Conservation (phyloP, 1,284 basidiomycete genomes). For the Cutaneotrichosporon mucoides region DNA sequence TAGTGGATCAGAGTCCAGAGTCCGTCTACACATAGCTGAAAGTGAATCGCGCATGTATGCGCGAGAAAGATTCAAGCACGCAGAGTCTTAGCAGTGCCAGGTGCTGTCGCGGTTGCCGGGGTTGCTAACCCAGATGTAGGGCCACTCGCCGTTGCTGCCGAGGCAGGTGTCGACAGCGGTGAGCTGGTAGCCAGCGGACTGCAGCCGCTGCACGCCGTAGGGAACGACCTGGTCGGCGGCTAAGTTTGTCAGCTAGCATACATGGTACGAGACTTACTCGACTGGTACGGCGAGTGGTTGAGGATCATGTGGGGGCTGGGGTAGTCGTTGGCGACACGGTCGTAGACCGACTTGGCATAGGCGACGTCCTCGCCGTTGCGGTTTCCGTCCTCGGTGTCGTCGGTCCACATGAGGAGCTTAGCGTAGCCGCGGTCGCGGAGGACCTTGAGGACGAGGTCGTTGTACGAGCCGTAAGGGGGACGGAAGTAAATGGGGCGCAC, state of each 20-base stretch:
- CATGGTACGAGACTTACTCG: no score
- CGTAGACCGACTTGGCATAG: constrained; percentile 28
- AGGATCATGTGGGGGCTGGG: constrained; percentile 40
- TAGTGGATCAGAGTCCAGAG: not conserved
- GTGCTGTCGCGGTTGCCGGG: constrained; percentile 35
- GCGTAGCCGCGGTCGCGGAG: constrained; percentile 50
- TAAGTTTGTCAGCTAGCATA: no score
- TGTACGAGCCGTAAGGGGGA: constrained; percentile 55
- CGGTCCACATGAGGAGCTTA: constrained; percentile 47
- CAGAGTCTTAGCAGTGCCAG: constrained; percentile 36
- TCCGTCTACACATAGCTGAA: not conserved
- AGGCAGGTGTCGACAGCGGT: constrained; percentile 47
- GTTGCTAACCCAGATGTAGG: constrained; percentile 39
- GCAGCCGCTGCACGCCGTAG: constrained; percentile 31
- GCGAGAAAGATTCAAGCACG: no score
- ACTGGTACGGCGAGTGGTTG: constrained; percentile 30
- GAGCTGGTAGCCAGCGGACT: constrained; percentile 40
- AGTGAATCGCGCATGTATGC: no score
- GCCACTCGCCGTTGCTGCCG: constrained; percentile 41
- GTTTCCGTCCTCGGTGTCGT: constrained; percentile 37
- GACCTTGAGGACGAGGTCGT: constrained; percentile 53
- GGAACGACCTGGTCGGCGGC: constrained; percentile 30
- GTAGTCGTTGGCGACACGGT: constrained; percentile 28
- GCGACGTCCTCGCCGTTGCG: constrained; percentile 32
- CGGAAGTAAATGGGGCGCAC: constrained; percentile 53